Conservation (phyloP, 1,284 basidiomycete species). For the Melampsora occidentalis region DNA sequence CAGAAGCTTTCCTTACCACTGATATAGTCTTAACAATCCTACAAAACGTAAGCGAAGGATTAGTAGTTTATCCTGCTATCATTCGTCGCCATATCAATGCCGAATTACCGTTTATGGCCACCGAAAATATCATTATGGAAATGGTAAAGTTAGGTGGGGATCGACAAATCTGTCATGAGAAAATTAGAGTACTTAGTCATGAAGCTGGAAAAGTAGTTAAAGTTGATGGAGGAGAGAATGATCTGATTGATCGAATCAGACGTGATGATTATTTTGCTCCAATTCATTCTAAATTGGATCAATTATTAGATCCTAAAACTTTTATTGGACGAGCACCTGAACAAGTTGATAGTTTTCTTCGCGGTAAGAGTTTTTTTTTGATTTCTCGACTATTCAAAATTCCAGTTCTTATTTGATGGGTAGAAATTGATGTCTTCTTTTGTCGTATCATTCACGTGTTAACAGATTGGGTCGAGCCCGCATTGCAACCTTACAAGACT, state of each 20-base stretch:
- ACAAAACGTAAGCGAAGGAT: constrained; percentile 91
- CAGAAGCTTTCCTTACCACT: constrained; percentile 94
- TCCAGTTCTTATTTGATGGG: constrained; percentile 1
- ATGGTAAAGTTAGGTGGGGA: constrained; percentile 92
- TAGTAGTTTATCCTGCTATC: constrained; percentile 95
- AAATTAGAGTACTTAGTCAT: constrained; percentile 93
- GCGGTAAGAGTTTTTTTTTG: constrained; percentile 53
- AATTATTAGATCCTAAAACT: constrained; percentile 69
- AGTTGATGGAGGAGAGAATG: constrained; percentile 89
- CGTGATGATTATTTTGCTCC: constrained; percentile 65
- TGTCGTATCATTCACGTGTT: constrained; percentile 53
- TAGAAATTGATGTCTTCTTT: constrained; percentile 47
- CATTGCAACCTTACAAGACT: constrained; percentile 64
- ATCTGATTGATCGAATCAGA: constrained; percentile 83
- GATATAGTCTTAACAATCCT: constrained; percentile 94
- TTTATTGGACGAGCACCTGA: constrained; percentile 89
- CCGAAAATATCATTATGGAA: constrained; percentile 99
- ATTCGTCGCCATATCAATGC: constrained; percentile 86
- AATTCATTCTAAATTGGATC: constrained; percentile 58
- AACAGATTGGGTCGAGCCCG: constrained; percentile 83
- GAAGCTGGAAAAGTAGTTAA: constrained; percentile 94
- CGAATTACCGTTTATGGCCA: constrained; percentile 93
- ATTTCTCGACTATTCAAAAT: constrained; percentile 49
- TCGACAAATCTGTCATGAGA: constrained; percentile 93
- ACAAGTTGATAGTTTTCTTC: constrained; percentile 68